These are phyloP conservation scores for Macrophomina pseudophaseolina DNA, from an alignment of 2,329 filamentous ascomycete genomes.

Conservation along the genomic window DNA sequence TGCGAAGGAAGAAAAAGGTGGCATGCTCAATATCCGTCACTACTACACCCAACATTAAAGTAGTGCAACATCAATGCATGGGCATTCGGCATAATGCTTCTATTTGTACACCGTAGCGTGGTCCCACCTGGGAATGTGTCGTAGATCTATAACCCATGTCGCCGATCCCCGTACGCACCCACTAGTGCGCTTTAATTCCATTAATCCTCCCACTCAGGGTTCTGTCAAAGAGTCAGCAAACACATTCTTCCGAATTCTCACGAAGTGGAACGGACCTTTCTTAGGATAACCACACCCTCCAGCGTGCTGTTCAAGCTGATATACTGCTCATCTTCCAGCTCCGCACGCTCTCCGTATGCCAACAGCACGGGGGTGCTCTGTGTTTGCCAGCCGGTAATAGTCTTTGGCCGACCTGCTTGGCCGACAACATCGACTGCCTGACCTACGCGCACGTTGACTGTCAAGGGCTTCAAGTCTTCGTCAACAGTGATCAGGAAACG, in stretches of 20 bases:
- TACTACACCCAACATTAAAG: too few species aligned
- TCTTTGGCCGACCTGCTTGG: constrained; percentile 96
- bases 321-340: constrained; percentile 97
- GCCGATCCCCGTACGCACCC: constrained; percentile 3
- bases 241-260: background rate
- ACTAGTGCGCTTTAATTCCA: background rate
- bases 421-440: constrained; percentile 98
- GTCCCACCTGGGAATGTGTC: constrained; percentile 7
- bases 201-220: constrained; percentile 53
- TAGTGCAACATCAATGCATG: background rate
- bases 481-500: constrained; percentile 96
- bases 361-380: constrained; percentile 97
- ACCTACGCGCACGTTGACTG: constrained; percentile 94
- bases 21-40: too few species aligned
- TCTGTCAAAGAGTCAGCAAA: constrained; percentile 39
- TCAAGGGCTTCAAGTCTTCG: constrained; percentile 90
- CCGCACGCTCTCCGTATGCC: constrained; percentile 92
- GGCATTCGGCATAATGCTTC: constrained; percentile 18
- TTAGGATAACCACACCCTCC: constrained; percentile 93
- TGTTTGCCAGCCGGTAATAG: constrained; percentile 98
- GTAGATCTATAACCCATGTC: constrained; percentile 20
- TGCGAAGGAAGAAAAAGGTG: too few species aligned
- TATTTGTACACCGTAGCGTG: constrained; percentile 21
- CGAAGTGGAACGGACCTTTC: constrained; percentile 72
- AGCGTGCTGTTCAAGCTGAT: constrained; percentile 88